Evolutionary conservation across 192 early-diverging fungal species (phyloP), one percentile per base, ranked within the genome.

Genomic region (Rhizophagus clarus): DNA sequence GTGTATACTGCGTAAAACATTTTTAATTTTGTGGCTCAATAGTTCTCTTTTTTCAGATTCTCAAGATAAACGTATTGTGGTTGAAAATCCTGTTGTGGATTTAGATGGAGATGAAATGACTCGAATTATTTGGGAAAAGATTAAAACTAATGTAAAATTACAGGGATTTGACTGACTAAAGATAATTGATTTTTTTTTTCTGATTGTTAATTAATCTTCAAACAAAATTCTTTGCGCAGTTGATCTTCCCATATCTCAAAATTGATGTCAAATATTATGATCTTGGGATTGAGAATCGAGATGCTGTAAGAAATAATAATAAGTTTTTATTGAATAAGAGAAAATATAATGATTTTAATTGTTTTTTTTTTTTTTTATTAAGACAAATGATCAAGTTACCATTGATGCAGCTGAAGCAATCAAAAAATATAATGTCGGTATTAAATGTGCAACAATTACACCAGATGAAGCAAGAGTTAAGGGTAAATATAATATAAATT

Each of bases 361-460:
- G 5, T 81, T 80, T 28, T 22, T 34, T 69, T 69, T n/a, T 10
- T 69, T 69, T 34, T 34, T 20, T 40, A 10, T 69, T n/a, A 34
- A 85, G 88, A 89, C 88, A 42, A 83, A 89, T 66, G 88, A 89
- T 79, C 87, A 89, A 83, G 94, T 99, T 68, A 99, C 97, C 29
- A 87, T 96, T 45, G 96, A 97, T 51, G 94, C 97, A 34, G 97
- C 97, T 61, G 92, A 96, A 78, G 97, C 97, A 9, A 98, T 97
- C 83, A 89, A 93, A 80, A 95, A 97, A 89, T 98, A 98, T 90
- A 97, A 97, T 85, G 97, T 97, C 28, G 93, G 96, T 74, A 99
- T 99, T 87, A 99, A 99, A 88, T 99, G 97, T 84, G 97, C 97
- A n/a, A 99, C 97, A 61, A 99, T 99, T 83, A 99, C 97, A n/a